Base-by-base conservation (phyloP, 2,329 filamentous ascomycete species). In the Paraphaeosphaeria sporulosa region DNA sequence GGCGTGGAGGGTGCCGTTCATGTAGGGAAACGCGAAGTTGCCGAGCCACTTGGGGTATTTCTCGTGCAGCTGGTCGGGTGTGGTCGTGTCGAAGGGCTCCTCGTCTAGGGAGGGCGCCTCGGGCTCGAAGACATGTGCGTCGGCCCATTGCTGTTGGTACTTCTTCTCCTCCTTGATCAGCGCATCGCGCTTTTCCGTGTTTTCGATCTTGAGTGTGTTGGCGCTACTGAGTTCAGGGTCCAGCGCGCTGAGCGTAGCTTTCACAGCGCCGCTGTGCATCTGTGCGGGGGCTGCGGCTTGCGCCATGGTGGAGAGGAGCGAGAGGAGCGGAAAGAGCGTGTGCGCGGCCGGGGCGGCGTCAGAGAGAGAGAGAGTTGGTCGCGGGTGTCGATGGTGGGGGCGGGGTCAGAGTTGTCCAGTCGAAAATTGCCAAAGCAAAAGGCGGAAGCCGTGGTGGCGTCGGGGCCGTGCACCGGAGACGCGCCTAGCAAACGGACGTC, bases 31-130 rank as follows among this genome's bases (percentile, higher is more conserved):
- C 70, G 87, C 89, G 82, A 92, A 90, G 57, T 87, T 90, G 57
- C 90, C 93, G 76, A 94, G 96, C 85, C 94, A 97, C 82, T 98
- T 98, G 68, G 94, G 94, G 71, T 91, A 83, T 77, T 93, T 89
- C 72, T 89, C 85, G 74, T 91, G 91, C 65, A 96, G 84, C 72
- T 95, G 89, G 64, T 87, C 87, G 60, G 91, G 84, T 53, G 89
- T 84, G 70, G 94, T 88, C 62, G 90, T 88, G 73, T 90, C 86
- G 68, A 90, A 87, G 61, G 93, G 91, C 65, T 93, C 86, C 69
- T 97, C 93, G 64, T 85, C 81, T 55, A 89, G 87, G 21, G 91
- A 88, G 36, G 95, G 95, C 25, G 95, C 93, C 79, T 98, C 84
- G 70, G 89, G 86, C 79, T 97, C 86, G 85, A 98, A 99, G 69